Conservation (phyloP, 75 land plant species). For the Cupressus sempervirens region DNA sequence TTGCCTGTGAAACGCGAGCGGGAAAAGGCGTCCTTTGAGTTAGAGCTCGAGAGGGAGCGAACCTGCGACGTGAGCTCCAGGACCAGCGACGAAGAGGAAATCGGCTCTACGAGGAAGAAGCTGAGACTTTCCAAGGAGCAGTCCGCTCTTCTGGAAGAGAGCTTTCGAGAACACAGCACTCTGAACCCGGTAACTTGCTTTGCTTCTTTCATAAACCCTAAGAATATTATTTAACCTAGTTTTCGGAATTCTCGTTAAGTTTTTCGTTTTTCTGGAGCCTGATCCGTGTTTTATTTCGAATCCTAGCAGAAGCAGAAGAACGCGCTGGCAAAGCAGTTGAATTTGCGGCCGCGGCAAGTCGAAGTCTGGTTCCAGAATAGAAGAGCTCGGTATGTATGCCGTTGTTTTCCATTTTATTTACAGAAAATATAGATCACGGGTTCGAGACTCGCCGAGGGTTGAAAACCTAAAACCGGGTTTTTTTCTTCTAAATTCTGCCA, state of each 20-base stretch:
- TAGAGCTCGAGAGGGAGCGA: conserved; percentile 16
- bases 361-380: conserved; percentile 99
- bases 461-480: neutral
- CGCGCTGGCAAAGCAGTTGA: conserved; percentile 85
- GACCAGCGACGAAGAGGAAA: conserved; percentile 45
- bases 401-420: neutral
- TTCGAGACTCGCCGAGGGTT: neutral
- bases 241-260: neutral
- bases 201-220: neutral
- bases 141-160: conserved; percentile 50
- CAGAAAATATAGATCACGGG: neutral
- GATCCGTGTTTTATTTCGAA: neutral
- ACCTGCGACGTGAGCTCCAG: conserved; percentile 33
- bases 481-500: neutral
- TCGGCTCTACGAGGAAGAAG: conserved; percentile 42
- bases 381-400: conserved; percentile 77
- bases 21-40: conserved; percentile 18
- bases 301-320: conserved; percentile 78
- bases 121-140: conserved; percentile 51
- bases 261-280: neutral
- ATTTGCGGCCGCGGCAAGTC: conserved; percentile 84
- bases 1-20: conserved; percentile 8
- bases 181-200: conserved; percentile 34
- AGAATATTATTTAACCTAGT: neutral
- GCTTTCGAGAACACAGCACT: conserved; percentile 48